phyloP scores from a whole-genome alignment of 2,329 filamentous ascomycete species.

The Colletotrichum sp. region DNA sequence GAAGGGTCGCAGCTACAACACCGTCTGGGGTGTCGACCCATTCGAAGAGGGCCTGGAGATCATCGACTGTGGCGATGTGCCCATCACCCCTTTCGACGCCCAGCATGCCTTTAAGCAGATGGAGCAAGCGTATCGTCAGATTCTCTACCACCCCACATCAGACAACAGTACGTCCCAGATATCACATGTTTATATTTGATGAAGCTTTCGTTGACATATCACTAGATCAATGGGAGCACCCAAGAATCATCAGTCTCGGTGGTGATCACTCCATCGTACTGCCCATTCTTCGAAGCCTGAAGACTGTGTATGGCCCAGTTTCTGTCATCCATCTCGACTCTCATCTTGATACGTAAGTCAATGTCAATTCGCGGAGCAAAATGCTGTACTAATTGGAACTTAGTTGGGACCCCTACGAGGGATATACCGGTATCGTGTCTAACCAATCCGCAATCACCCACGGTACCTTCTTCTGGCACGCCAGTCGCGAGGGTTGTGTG shows the following conservation, averaged over 20 bases:
- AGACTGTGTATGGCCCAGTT: neutral
- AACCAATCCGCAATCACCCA: slow-evolving; percentile 71
- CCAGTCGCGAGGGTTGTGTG: slow-evolving; percentile 79
- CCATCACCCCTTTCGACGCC: slow-evolving; percentile 76
- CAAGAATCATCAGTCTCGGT: neutral
- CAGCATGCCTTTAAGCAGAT: slow-evolving; percentile 81
- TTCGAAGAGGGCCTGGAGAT: neutral
- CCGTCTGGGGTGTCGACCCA: neutral
- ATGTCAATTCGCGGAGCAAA: neutral
- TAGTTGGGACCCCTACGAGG: neutral
- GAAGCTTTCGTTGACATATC: neutral
- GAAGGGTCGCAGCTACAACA: slow-evolving; percentile 35
- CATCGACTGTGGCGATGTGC: slow-evolving; percentile 42
- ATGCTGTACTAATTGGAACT: neutral
- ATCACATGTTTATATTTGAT: neutral
- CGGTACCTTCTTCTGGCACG: slow-evolving; percentile 90
- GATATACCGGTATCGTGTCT: neutral
- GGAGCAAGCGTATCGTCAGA: slow-evolving; percentile 71
- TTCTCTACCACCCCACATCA: neutral
- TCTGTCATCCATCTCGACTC: neutral
- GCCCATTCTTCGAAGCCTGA: neutral
- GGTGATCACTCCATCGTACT: neutral
- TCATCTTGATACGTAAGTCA: neutral
- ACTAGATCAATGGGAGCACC: neutral
- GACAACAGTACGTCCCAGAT: neutral